phyloP scores from a whole-genome alignment of 2,329 filamentous ascomycete species.

The Neofusicoccum laricinum region DNA sequence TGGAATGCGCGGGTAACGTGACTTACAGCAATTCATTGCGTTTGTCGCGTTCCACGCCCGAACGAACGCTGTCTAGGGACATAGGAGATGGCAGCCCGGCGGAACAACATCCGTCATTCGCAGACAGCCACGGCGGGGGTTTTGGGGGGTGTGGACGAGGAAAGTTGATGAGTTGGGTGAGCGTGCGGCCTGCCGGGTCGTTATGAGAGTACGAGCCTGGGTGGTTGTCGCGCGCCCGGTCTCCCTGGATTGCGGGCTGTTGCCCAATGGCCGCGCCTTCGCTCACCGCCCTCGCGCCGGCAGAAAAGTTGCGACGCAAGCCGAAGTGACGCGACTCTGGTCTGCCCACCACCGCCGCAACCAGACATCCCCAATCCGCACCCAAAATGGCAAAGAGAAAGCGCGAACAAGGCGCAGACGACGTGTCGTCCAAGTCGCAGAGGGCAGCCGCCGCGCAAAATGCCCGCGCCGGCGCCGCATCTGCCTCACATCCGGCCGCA shows the following conservation, averaged over 20 bases:
- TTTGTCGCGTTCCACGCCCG: conserved; percentile 39
- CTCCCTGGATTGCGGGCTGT: conserved; percentile 12
- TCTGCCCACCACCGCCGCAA: background rate
- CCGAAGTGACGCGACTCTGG: conserved; percentile 4
- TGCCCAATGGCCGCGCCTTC: background rate
- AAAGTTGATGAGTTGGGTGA: conserved; percentile 30
- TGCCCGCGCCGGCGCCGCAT: conserved; percentile 20
- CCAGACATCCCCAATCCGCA: background rate
- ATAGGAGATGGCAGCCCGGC: conserved; percentile 42
- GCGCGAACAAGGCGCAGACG: conserved; percentile 26
- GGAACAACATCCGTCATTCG: conserved; percentile 49
- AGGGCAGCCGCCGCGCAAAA: conserved; percentile 22
- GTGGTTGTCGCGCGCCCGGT: conserved; percentile 16
- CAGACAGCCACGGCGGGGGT: conserved; percentile 40
- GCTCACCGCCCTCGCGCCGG: background rate
- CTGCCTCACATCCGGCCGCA: background rate
- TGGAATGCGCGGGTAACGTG: conserved; percentile 23
- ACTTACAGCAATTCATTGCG: conserved; percentile 46
- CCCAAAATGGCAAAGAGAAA: conserved; percentile 35
- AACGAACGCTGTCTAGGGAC: conserved; percentile 46
- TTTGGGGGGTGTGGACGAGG: conserved; percentile 27
- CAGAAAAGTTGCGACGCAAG: conserved; percentile 2
- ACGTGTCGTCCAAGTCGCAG: conserved; percentile 22
- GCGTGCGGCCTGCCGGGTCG: conserved; percentile 18
- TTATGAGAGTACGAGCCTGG: conserved; percentile 14